phyloP scores from a whole-genome alignment of 176 grass and related monocot genomes.

The Chloris gayana region DNA sequence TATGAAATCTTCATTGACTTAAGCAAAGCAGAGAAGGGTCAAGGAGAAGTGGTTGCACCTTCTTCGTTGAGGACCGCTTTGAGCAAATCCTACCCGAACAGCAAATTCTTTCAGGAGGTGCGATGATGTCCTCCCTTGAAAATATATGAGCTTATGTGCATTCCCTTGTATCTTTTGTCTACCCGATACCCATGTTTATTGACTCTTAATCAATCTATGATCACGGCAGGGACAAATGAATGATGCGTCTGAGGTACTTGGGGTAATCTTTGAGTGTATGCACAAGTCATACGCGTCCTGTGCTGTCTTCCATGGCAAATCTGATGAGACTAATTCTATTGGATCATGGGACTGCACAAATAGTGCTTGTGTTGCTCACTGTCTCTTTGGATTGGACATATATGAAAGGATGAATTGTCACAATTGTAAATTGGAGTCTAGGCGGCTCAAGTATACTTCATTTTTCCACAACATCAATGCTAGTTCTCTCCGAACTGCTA shows the following conservation, averaged over 20 bases:
- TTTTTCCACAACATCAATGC: conserved; percentile 99
- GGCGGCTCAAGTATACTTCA: conserved; percentile 86
- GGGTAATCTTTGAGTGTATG: conserved; percentile 90
- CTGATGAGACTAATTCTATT: conserved; percentile 48
- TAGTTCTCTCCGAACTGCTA: conserved; percentile 76
- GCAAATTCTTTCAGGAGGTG: conserved; percentile 98
- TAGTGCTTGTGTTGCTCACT: conserved; percentile 79
- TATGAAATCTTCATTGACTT: conserved; percentile 82
- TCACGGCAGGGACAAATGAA: conserved; percentile 92
- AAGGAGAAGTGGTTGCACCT: conserved; percentile 80
- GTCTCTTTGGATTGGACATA: conserved; percentile 90
- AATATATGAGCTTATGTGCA: conserved; percentile 14
- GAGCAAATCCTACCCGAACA: conserved; percentile 97
- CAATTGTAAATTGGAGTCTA: conserved; percentile 75
- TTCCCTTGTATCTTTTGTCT: conserved; percentile 12
- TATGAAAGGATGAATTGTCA: conserved; percentile 90
- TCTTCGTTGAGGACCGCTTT: conserved; percentile 90
- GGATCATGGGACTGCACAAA: conserved; percentile 94
- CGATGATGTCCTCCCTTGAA: conserved; percentile 27
- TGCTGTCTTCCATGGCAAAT: conserved; percentile 53
- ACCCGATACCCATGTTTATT: conserved; percentile 5
- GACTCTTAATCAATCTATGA: conserved; percentile 27
- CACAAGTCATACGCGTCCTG: conserved; percentile 74
- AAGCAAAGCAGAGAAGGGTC: conserved; percentile 72
- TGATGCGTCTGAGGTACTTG: conserved; percentile 97